phyloP scores from a whole-genome alignment of 352 stramenopile species.

The Phytopythium delawarense region DNA sequence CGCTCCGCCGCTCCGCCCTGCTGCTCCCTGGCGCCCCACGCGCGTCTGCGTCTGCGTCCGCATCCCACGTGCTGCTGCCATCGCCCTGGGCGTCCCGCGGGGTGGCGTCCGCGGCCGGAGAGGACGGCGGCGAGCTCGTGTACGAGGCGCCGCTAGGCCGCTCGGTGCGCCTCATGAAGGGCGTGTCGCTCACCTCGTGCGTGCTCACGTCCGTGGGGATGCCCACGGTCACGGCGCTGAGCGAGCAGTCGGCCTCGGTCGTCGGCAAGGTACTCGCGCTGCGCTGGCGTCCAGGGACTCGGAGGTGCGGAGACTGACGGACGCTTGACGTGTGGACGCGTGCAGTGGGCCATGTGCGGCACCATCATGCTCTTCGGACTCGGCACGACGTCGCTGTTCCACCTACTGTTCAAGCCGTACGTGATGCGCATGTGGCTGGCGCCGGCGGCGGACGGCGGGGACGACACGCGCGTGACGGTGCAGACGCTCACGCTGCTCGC shows the following conservation, averaged over 20 bases:
- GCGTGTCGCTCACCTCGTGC: conserved; percentile 82
- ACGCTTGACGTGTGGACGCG: background rate
- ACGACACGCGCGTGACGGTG: conserved; percentile 46
- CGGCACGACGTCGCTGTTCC: conserved; percentile 79
- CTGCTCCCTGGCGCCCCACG: background rate
- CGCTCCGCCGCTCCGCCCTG: background rate
- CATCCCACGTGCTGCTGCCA: conserved; percentile 2
- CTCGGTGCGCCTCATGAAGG: conserved; percentile 82
- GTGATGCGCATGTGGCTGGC: conserved; percentile 77
- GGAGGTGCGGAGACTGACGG: too few species aligned
- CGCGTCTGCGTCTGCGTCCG: background rate
- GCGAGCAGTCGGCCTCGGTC: conserved; percentile 63
- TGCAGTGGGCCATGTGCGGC: conserved; percentile 80
- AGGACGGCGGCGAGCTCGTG: conserved; percentile 22
- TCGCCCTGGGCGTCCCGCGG: background rate
- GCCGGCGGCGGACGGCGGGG: conserved; percentile 7
- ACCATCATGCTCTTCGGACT: conserved; percentile 87
- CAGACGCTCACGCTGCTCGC: conserved; percentile 74
- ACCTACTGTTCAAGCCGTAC: conserved; percentile 85
- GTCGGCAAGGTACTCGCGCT: conserved; percentile 50
- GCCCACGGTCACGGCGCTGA: conserved; percentile 70
- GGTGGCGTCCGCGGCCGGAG: background rate
- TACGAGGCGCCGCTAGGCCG: conserved; percentile 71
- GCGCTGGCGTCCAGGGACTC: too few species aligned
- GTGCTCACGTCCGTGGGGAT: conserved; percentile 78